Conservation (phyloP, 2,329 filamentous ascomycete genomes). For the Tolypocladium endophyticum region DNA sequence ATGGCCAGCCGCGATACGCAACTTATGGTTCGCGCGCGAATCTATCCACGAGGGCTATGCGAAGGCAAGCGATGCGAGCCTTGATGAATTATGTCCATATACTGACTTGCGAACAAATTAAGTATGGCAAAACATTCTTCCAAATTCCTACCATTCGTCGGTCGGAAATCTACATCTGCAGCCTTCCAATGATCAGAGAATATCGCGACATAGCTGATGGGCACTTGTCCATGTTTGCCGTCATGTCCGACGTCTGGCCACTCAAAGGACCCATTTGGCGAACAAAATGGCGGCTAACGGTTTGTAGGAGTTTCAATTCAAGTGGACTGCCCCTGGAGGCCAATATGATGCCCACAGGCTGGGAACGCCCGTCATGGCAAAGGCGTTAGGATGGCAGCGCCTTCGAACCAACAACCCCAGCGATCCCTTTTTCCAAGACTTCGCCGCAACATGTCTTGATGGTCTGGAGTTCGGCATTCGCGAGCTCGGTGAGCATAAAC, state of each 20-base stretch:
- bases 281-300: background rate
- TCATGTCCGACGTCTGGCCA: background rate
- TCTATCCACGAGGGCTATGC: background rate
- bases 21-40: background rate
- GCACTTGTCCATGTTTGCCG: background rate
- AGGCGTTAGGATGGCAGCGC: background rate
- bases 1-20: background rate
- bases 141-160: background rate
- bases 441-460: background rate
- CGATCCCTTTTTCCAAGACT: background rate
- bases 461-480: background rate
- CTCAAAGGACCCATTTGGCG: no score
- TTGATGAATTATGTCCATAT: background rate
- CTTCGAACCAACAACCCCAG: background rate
- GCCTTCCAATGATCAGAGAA: background rate
- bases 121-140: background rate
- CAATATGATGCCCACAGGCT: background rate
- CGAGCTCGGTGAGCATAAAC: background rate
- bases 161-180: background rate
- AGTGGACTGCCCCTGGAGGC: background rate
- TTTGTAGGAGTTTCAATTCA: background rate
- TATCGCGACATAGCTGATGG: background rate
- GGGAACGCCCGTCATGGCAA: background rate
- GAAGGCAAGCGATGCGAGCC: background rate
- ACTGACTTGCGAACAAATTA: background rate